Conservation (phyloP, 352 stramenopile genomes). For the Globisporangium barbulae region DNA sequence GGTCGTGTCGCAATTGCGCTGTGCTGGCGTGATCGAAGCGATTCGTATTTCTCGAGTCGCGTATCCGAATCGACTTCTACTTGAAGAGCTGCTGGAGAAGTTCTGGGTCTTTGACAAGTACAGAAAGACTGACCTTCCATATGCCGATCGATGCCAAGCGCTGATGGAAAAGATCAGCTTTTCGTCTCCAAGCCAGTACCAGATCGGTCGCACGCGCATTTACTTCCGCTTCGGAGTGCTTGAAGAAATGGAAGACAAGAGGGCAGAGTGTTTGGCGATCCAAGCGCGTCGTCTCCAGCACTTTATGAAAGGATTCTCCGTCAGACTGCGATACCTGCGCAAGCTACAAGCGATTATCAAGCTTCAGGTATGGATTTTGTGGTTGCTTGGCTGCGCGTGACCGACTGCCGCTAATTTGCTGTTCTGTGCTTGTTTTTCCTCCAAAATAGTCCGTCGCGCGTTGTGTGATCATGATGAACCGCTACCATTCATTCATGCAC, state of each 20-base stretch:
- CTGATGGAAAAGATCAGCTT: conserved; percentile 65
- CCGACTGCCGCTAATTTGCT: neutral
- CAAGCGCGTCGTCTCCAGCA: conserved; percentile 68
- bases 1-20: conserved; percentile 95
- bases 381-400: conserved; percentile 2
- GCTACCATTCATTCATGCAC: conserved; percentile 58
- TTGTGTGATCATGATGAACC: conserved; percentile 74
- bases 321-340: conserved; percentile 57
- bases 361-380: conserved; percentile 42
- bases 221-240: conserved; percentile 82
- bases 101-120: conserved; percentile 71
- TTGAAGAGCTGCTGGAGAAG: conserved; percentile 79
- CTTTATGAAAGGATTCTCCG: conserved; percentile 66
- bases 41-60: conserved; percentile 97
- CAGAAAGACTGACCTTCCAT: conserved; percentile 35
- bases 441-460: conserved; percentile 68
- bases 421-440: neutral
- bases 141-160: conserved; percentile 44
- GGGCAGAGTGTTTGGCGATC: conserved; percentile 44
- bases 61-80: conserved; percentile 95
- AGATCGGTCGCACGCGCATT: conserved; percentile 71
- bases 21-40: conserved; percentile 98
- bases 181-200: conserved; percentile 68
- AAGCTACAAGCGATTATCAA: conserved; percentile 73
- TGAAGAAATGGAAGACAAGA: conserved; percentile 77